phyloP scores from a whole-genome alignment of 345 rosid species.

The Turnera subulata region DNA sequence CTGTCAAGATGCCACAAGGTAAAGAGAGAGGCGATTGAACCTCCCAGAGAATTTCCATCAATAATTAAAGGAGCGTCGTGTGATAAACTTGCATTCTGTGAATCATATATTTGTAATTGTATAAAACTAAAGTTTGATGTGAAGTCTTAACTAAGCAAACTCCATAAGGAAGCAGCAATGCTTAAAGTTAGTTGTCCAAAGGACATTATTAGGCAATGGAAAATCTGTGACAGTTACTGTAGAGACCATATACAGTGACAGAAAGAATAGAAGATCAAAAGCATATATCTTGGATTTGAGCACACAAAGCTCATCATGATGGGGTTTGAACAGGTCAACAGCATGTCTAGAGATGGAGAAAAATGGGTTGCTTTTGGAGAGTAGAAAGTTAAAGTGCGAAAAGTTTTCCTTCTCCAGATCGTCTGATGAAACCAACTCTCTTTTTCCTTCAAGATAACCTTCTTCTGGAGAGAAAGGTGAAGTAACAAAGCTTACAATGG shows the following conservation, averaged over 20 bases:
- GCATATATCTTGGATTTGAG: slow-evolving; percentile 42
- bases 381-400: slow-evolving; percentile 37
- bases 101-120: slow-evolving; percentile 14
- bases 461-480: slow-evolving; percentile 16
- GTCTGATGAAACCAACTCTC: slow-evolving; percentile 27
- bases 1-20: slow-evolving; percentile 52
- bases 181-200: too few relatives aligned
- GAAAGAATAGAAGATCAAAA: background rate
- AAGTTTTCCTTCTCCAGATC: slow-evolving; percentile 12
- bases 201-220: too few relatives aligned
- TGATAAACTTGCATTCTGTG: background rate
- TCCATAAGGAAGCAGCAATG: background rate
- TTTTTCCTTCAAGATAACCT: slow-evolving; percentile 17
- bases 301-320: slow-evolving; percentile 19
- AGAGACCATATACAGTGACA: too few relatives aligned
- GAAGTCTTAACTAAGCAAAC: background rate
- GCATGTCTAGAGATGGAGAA: slow-evolving; percentile 41
- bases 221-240: too few relatives aligned
- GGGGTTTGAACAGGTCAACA: slow-evolving; percentile 30
- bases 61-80: slow-evolving; percentile 32
- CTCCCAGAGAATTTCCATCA: slow-evolving; percentile 60
- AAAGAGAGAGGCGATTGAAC: slow-evolving; percentile 65
- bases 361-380: slow-evolving; percentile 26
- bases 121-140: background rate
- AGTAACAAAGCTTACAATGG: slow-evolving; percentile 37